Evolutionary conservation across 768 basidiomycete species (phyloP).

Genomic region (Russula olivacea): DNA sequence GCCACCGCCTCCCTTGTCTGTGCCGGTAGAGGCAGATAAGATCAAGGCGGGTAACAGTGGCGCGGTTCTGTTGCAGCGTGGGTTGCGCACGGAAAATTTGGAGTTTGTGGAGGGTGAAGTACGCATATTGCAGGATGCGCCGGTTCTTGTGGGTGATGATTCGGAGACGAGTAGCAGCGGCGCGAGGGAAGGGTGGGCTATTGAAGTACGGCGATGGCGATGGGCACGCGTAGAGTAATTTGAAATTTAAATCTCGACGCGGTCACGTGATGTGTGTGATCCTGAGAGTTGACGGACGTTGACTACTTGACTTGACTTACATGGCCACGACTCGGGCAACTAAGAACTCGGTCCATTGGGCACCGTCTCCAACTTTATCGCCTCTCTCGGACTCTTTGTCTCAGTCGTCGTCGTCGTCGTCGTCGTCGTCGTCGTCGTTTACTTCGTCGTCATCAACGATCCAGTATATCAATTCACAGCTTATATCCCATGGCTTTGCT

Average conservation of each 20-base stretch:
- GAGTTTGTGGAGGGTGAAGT: conserved; percentile 30
- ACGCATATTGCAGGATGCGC: conserved; percentile 27
- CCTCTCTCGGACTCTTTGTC: conserved; percentile 36
- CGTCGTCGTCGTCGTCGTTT: conserved; percentile 26
- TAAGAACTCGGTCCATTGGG: conserved; percentile 50
- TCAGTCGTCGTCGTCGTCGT: conserved; percentile 43
- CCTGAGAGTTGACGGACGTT: too few species aligned
- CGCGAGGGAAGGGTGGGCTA: conserved; percentile 31
- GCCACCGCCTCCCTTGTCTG: conserved; percentile 15
- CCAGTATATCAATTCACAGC: conserved; percentile 76
- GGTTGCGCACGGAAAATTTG: not conserved
- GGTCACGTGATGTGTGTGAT: conserved; percentile 13
- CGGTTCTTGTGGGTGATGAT: not conserved
- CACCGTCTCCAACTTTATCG: conserved; percentile 31
- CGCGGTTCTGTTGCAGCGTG: not conserved
- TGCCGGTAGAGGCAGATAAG: too few species aligned
- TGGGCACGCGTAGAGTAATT: conserved; percentile 21
- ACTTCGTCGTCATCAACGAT: conserved; percentile 50
- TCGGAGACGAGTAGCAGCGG: conserved; percentile 21
- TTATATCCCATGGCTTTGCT: conserved; percentile 75
- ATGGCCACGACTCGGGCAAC: conserved; percentile 26
- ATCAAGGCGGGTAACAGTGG: not conserved
- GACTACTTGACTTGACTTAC: not conserved
- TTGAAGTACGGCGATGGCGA: conserved; percentile 31
- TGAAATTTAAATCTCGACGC: not conserved